Evolutionary conservation across 2,329 filamentous ascomycete species (phyloP).

Genomic region (Aspergillus sp.): DNA sequence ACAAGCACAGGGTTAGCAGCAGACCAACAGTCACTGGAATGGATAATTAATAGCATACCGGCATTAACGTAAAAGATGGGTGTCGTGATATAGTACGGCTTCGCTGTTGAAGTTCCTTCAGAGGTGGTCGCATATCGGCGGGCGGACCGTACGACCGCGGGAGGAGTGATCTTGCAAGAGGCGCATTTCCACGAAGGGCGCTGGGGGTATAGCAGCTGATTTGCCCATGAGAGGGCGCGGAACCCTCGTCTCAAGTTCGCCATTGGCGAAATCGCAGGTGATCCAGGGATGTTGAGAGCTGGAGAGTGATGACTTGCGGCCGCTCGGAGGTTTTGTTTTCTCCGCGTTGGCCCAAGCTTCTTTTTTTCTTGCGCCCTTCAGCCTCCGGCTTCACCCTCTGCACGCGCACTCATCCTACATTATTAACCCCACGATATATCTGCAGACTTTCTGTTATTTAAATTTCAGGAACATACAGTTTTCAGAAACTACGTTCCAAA

Average conservation of each 20-base stretch:
- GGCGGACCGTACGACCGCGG: constrained; percentile 19
- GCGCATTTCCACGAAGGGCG: constrained; percentile 32
- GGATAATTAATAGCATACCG: constrained; percentile 48
- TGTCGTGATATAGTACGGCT: constrained; percentile 93
- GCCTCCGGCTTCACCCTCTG: not conserved
- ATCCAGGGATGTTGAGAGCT: constrained; percentile 6
- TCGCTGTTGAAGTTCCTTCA: constrained; percentile 44
- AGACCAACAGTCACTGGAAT: not conserved
- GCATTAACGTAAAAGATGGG: constrained; percentile 99
- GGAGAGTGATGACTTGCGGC: constrained; percentile 16
- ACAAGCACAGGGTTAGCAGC: not conserved
- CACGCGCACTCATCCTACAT: not conserved
- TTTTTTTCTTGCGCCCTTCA: constrained; percentile 21
- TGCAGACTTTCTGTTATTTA: not conserved
- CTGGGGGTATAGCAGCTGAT: constrained; percentile 23
- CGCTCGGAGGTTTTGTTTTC: constrained; percentile 26
- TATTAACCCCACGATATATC: not conserved
- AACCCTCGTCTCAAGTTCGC: constrained; percentile 28
- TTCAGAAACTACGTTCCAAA: too few relatives aligned
- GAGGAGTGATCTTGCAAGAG: constrained; percentile 26
- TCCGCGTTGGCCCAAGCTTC: constrained; percentile 39
- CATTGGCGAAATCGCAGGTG: constrained; percentile 21
- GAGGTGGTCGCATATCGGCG: constrained; percentile 32
- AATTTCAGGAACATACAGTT: too few relatives aligned
- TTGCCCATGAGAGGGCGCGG: constrained; percentile 33